phyloP scores from a whole-genome alignment of 2,329 filamentous ascomycete species.

The Trichoderma sp. region DNA sequence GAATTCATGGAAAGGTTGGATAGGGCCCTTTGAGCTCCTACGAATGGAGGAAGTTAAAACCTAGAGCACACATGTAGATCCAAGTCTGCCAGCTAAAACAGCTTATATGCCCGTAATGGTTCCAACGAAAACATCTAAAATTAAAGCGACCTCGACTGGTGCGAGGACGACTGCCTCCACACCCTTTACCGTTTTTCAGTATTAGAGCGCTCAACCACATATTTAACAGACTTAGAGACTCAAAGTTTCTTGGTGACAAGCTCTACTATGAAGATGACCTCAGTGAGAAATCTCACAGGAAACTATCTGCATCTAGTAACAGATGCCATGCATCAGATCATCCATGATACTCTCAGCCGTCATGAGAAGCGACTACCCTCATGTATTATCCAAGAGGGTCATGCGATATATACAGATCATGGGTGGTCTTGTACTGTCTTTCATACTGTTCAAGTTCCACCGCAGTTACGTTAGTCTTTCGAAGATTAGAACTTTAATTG shows the following conservation, averaged over 20 bases:
- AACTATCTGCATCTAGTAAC: neutral
- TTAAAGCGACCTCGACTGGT: neutral
- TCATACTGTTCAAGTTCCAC: too few relatives aligned
- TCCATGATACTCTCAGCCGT: too few relatives aligned
- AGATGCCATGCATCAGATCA: neutral
- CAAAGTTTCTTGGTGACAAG: neutral
- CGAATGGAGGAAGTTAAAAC: neutral
- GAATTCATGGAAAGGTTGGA: neutral
- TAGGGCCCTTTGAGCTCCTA: rapidly evolving
- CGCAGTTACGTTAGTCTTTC: too few relatives aligned
- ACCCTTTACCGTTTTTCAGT: neutral
- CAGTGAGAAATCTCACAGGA: neutral
- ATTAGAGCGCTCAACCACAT: neutral
- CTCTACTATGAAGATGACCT: neutral
- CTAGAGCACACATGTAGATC: neutral
- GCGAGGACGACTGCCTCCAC: neutral
- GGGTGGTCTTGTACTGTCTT: too few relatives aligned
- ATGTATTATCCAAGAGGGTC: too few relatives aligned
- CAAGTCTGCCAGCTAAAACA: neutral
- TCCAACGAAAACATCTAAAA: neutral
- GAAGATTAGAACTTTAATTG: too few relatives aligned
- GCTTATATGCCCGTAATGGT: neutral
- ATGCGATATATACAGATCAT: too few relatives aligned
- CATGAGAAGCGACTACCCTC: too few relatives aligned
- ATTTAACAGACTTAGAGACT: neutral